These are phyloP conservation scores for Aureobasidium sp. DNA, from an alignment of 2,329 filamentous ascomycete species.

Conservation along the genomic window DNA sequence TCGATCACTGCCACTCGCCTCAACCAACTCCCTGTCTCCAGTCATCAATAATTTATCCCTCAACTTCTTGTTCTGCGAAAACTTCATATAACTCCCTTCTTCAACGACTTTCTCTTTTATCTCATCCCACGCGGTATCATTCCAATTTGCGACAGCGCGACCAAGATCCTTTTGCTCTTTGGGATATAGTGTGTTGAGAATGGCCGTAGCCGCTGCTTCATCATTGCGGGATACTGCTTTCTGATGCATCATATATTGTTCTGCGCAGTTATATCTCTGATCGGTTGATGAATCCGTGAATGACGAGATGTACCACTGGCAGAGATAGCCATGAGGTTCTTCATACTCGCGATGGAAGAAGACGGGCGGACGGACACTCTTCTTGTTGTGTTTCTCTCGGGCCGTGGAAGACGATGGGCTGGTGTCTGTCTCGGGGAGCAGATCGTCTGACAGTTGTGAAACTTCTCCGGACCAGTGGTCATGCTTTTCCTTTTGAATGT, in stretches of 20 bases:
- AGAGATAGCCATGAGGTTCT: conserved; percentile 59
- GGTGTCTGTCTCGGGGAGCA: neutral
- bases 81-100: conserved; percentile 66
- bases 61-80: conserved; percentile 52
- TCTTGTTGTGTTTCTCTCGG: conserved; percentile 6
- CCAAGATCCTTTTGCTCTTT: conserved; percentile 59
- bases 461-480: neutral
- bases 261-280: conserved; percentile 3
- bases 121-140: conserved; percentile 56
- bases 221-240: conserved; percentile 13
- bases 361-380: conserved; percentile 27
- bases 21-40: conserved; percentile 66
- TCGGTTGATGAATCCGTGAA: neutral
- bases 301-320: conserved; percentile 62
- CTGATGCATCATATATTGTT: conserved; percentile 20
- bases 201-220: neutral
- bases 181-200: neutral
- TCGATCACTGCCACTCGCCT: conserved; percentile 61
- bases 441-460: neutral
- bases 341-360: conserved; percentile 50
- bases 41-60: conserved; percentile 61
- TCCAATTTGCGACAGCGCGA: conserved; percentile 60
- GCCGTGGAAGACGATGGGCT: neutral
- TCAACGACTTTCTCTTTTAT: conserved; percentile 62
- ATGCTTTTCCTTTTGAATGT: neutral